Conservation (phyloP, 257 asterid genomes). For the Petunia axillaris region DNA sequence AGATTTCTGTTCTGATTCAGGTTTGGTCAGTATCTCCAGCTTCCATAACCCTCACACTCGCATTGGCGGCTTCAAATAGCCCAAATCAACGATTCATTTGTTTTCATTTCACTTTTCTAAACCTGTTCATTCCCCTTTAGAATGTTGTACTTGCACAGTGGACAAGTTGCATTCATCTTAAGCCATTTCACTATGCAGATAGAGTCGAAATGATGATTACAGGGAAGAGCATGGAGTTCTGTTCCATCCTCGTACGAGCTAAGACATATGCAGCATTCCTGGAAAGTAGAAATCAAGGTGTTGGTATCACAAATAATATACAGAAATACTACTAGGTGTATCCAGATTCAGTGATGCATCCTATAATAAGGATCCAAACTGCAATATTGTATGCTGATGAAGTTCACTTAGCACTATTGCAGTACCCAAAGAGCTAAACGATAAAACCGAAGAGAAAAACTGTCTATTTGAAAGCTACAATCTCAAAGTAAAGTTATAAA, state of each 20-base stretch:
- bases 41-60: slow-evolving; percentile 8
- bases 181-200: slow-evolving; percentile 93
- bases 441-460: neutral
- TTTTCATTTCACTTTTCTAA: slow-evolving; percentile 33
- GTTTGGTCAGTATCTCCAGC: neutral
- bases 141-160: slow-evolving; percentile 94
- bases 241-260: slow-evolving; percentile 76
- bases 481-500: neutral
- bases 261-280: slow-evolving; percentile 98
- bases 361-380: neutral
- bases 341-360: neutral
- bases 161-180: slow-evolving; percentile 97
- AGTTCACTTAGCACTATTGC: slow-evolving; percentile 3
- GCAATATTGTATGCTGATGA: neutral
- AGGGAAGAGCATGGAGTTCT: slow-evolving; percentile 82
- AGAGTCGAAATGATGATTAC: slow-evolving; percentile 83
- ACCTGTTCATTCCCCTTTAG: slow-evolving; percentile 90
- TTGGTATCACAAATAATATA: neutral
- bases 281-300: slow-evolving; percentile 28
- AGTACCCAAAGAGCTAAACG: neutral
- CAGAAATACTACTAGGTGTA: neutral
- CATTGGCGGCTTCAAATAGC: slow-evolving; percentile 21
- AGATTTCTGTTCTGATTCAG: neutral
- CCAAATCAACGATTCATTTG: neutral
- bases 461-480: neutral